A percentile compares a stretch with the other conserved stretches of the same genome.
Evolutionary conservation across 75 land plant genomes (phyloP).

Genomic region (Sequoia sempervirens): DNA sequence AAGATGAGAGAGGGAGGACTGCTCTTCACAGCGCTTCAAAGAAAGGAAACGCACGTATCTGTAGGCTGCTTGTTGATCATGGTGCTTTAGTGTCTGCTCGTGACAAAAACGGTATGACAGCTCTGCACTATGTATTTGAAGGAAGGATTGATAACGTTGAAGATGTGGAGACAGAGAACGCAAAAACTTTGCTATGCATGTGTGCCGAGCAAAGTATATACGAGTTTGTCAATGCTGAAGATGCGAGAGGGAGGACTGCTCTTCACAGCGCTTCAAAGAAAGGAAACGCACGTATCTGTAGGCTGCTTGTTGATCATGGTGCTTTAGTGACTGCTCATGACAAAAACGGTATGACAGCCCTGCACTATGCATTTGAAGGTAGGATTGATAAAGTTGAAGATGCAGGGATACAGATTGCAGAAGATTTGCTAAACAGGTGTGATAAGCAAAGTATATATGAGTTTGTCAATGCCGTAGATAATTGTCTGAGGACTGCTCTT

Average conservation of each 20-base stretch:
- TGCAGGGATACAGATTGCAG: no score
- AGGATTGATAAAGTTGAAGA: background rate
- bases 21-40: background rate
- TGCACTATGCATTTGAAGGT: background rate
- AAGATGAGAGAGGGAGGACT: background rate
- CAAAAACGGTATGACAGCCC: background rate
- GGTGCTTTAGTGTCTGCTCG: background rate
- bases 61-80: background rate
- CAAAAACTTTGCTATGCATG: background rate
- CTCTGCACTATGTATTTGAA: background rate
- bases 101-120: background rate
- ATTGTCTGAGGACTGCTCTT: background rate
- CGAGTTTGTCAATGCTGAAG: background rate
- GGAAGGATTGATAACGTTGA: background rate
- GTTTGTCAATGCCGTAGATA: background rate
- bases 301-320: background rate
- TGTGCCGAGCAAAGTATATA: background rate
- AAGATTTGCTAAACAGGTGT: background rate
- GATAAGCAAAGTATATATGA: background rate
- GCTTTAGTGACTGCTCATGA: background rate
- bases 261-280: background rate
- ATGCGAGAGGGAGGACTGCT: background rate
- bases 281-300: background rate
- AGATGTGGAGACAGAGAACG: background rate
- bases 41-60: background rate